Evolutionary conservation across 1,284 basidiomycete genomes (phyloP), one percentile per base, ranked within the genome.

Genomic region (Boletus sp.): DNA sequence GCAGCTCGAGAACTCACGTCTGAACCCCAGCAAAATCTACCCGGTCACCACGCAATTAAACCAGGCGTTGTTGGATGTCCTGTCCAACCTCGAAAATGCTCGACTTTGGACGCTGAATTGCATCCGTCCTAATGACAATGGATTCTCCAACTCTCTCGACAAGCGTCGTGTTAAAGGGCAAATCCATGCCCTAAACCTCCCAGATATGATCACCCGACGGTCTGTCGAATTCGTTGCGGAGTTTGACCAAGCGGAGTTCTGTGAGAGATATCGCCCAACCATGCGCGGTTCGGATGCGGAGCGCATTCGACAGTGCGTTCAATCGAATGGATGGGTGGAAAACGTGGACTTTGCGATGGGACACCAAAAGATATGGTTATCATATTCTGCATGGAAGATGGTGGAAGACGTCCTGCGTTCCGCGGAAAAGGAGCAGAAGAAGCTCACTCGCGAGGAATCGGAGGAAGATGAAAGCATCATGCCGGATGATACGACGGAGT

Each of bases 61-160:
- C 72, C 85, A 86, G 66, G 86, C 86, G 0, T 75, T 96, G 11
- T 84, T 86, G 22, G 85, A 88, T 59, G 71, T 94, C 27, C 79
- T 95, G 55, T 71, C 77, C 37, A 80, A 80, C 51, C 73, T 96
- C 48, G 86, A 92, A 64, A 77, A 78, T 22, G 81, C 85, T 1
- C 81, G 79, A 5, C 70, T 89, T 20, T 97, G 94, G 94, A 85
- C 84, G 0, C 78, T 98, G 22, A 80, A 86, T 1, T 94, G 93
- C 67, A 85, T 97, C 60, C 85, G 92, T 7, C 94, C 95, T 2
- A 97, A 96, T 75, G 95, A 97, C 72, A 92, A 90, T 0, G 84
- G 85, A 15, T 88, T 90, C 4, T 83, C 93, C 16, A 93, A 94
- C 67, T 92, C 91, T 22, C 90, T 96, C 69, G 94, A 97, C 74